Conservation (phyloP, 2,329 filamentous ascomycete species). For the Tolypocladium amazonense region DNA sequence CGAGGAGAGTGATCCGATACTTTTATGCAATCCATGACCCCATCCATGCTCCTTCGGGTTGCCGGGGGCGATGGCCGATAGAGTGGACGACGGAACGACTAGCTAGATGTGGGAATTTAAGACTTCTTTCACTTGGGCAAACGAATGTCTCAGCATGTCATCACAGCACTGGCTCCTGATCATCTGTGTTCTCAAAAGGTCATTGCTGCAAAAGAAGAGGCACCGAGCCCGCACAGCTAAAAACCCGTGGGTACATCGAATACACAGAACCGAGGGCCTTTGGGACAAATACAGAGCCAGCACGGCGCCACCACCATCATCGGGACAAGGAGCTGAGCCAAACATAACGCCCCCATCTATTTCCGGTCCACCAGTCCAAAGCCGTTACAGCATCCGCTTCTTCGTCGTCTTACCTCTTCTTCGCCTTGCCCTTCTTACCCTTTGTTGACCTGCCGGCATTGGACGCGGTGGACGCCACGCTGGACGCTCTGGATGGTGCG, state of each 20-base stretch:
- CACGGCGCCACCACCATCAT: not conserved
- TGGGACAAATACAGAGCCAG: not conserved
- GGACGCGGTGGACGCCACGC: conserved; percentile 68
- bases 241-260: not conserved
- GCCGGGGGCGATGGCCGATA: not conserved
- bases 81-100: not conserved
- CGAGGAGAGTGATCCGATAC: conserved; percentile 8
- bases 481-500: conserved; percentile 74
- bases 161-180: not conserved
- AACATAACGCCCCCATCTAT: not conserved
- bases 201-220: not conserved
- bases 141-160: not conserved
- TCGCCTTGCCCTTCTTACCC: conserved; percentile 23
- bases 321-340: not conserved
- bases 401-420: conserved; percentile 10
- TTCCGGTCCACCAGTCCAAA: not conserved
- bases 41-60: not conserved
- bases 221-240: not conserved
- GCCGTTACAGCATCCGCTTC: not conserved
- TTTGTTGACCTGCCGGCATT: conserved; percentile 41
- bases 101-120: conserved; percentile 1
- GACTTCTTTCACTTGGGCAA: conserved; percentile 1
- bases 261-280: not conserved
- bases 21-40: not conserved
- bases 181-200: not conserved